Base-by-base conservation (phyloP, 2,329 filamentous ascomycete species). In the Plenodomus lindquistii region DNA sequence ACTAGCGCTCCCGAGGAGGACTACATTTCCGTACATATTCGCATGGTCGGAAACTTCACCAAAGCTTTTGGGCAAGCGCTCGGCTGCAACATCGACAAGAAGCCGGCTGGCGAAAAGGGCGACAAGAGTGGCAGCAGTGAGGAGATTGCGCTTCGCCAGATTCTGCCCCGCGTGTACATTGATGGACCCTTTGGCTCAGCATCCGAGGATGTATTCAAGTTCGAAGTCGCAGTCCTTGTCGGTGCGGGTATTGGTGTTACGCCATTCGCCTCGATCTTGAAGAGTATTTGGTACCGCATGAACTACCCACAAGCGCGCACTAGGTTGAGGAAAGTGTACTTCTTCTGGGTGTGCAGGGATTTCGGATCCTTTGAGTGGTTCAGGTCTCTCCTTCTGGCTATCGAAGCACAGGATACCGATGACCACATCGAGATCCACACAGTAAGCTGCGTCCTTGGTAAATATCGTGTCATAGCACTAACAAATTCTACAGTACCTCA, bases 271-370 rank as follows among this genome's bases (percentile, higher is more conserved):
- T 78, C 75, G 22, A 79, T 81, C 40, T 67, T 81, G 66, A 95
- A 95, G 79, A 91, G 87, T 44, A 93, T 95, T 74, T 95, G 90
- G 90, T 95, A 94, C 78, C 85, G 89, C 41, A 91, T 93, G 86
- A 93, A 91, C 79, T 92, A 90, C 74, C 87, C 88, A 2, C 86
- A 89, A 70, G 84, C 86, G 73, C 88, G 87, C 75, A 92, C 88
- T 2, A 81, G 88, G 3, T 80, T 95, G 37, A 82, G 86, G 65
- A 95, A 94, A 73, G 89, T 95, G 19, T 95, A 94, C 78, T 94
- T 94, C 78, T 91, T 94, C 81, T 94, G 90, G 90, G 86, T 94
- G 54, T 93, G 89, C 79, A 82, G 89, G 72, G 89, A 94, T 73
- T 93, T 93, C 66, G 89, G 87, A 27, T 91, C 87, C 0, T 92